Evolutionary conservation across 352 stramenopile genomes (phyloP).

Genomic region (Phytophthora pinifolia): DNA sequence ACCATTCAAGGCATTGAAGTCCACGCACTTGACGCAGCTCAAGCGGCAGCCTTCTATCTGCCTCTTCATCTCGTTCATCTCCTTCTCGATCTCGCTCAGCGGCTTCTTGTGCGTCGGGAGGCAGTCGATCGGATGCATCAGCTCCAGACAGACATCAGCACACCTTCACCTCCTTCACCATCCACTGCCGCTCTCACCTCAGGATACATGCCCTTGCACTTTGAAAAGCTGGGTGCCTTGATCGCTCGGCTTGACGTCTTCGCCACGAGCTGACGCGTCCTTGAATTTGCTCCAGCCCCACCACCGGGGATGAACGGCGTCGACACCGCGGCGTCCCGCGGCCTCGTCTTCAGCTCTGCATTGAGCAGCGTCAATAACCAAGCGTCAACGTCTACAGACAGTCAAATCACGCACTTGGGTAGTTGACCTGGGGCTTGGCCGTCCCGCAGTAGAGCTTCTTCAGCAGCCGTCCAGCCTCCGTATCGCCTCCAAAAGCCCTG

Average conservation of each 20-base stretch:
- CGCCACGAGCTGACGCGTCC: conserved; percentile 45
- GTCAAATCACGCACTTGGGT: conserved; percentile 53
- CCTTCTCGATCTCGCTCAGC: conserved; percentile 75
- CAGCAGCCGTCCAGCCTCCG: conserved; percentile 67
- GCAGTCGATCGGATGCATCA: conserved; percentile 69
- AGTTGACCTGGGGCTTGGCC: conserved; percentile 66
- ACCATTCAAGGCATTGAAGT: not conserved
- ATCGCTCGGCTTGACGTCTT: conserved; percentile 72
- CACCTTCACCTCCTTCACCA: not conserved
- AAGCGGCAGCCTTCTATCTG: conserved; percentile 68
- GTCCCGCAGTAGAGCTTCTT: conserved; percentile 76
- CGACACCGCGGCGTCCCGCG: conserved; percentile 25
- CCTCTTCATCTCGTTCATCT: conserved; percentile 66
- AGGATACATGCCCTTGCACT: conserved; percentile 20
- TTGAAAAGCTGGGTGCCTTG: conserved; percentile 42
- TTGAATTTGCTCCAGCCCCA: conserved; percentile 39
- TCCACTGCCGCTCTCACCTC: conserved; percentile 26
- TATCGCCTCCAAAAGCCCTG: conserved; percentile 75
- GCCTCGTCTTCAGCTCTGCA: conserved; percentile 56
- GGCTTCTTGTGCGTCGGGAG: conserved; percentile 52
- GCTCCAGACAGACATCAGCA: not conserved
- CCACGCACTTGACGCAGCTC: conserved; percentile 51
- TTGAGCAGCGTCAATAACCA: not conserved
- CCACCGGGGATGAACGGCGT: conserved; percentile 71
- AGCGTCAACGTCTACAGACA: no score